These are phyloP conservation scores for Pelargonium nanum DNA, from an alignment of 345 rosid genomes.

Conservation along the genomic window DNA sequence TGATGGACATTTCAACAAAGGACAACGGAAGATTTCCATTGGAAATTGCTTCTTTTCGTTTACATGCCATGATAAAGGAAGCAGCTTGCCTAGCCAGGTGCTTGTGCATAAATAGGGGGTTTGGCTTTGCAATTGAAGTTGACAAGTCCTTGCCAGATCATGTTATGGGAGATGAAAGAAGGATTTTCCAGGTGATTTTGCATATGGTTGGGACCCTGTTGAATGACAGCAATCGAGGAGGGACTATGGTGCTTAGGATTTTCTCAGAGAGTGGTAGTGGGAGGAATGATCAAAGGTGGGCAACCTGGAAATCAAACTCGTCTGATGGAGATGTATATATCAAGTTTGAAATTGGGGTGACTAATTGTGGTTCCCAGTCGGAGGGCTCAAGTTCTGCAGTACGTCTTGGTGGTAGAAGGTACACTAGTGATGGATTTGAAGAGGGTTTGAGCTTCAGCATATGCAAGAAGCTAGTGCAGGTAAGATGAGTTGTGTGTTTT, in stretches of 20 bases:
- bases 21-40: slow-evolving; percentile 54
- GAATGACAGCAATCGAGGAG: slow-evolving; percentile 35
- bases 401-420: slow-evolving; percentile 35
- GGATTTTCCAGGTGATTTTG: slow-evolving; percentile 79
- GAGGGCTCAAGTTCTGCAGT: slow-evolving; percentile 32
- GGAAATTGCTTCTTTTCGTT: slow-evolving; percentile 46
- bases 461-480: slow-evolving; percentile 88
- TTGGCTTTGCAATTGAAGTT: slow-evolving; percentile 50
- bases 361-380: slow-evolving; percentile 20
- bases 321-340: slow-evolving; percentile 53
- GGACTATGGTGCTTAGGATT: slow-evolving; percentile 39
- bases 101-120: slow-evolving; percentile 54
- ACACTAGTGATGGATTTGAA: slow-evolving; percentile 42
- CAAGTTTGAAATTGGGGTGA: slow-evolving; percentile 54
- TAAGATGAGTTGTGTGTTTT: slow-evolving; percentile 17
- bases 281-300: slow-evolving; percentile 59
- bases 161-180: slow-evolving; percentile 73
- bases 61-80: slow-evolving; percentile 61
- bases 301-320: slow-evolving; percentile 53
- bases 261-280: slow-evolving; percentile 56
- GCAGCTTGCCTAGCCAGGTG: slow-evolving; percentile 77
- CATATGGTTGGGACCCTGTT: slow-evolving; percentile 81
- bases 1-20: slow-evolving; percentile 62
- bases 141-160: slow-evolving; percentile 67
- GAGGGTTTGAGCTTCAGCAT: slow-evolving; percentile 73